Conservation (phyloP, 257 asterid species). For the Apocynum venetum region DNA sequence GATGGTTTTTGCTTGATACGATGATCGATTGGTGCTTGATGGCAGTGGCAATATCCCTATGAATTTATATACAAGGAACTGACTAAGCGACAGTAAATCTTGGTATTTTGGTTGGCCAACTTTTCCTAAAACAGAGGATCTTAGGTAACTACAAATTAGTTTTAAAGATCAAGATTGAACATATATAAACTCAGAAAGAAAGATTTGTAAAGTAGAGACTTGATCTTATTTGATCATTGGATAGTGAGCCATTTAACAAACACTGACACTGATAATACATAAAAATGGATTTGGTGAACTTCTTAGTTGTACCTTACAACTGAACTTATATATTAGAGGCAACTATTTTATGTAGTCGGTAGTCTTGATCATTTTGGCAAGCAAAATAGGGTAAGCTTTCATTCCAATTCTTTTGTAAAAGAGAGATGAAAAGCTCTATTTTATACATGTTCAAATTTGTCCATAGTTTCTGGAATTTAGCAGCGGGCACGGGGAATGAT, state of each 20-base stretch:
- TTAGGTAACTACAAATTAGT: slow-evolving; percentile 4
- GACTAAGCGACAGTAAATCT: slow-evolving; percentile 12
- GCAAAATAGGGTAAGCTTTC: neutral
- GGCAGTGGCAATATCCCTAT: neutral
- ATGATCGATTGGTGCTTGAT: neutral
- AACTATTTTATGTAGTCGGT: slow-evolving; percentile 10
- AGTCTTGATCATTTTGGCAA: neutral
- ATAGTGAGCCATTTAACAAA: neutral
- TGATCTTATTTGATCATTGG: slow-evolving; percentile 3
- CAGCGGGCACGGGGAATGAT: neutral
- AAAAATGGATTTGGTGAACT: slow-evolving; percentile 19
- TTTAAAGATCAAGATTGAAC: neutral
- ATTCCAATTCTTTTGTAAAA: neutral
- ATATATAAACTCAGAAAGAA: neutral
- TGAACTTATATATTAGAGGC: neutral
- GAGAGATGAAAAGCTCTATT: neutral
- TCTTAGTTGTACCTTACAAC: slow-evolving; percentile 17
- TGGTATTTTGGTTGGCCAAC: slow-evolving; percentile 43
- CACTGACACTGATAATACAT: neutral
- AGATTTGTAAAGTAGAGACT: neutral
- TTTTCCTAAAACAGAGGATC: slow-evolving; percentile 18
- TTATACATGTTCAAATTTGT: neutral
- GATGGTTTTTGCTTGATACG: neutral
- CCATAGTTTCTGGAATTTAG: neutral
- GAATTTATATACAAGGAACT: slow-evolving; percentile 22